Evolutionary conservation across 108 stramenopile species (phyloP).

Genomic region (Fragilariopsis cylindrus): DNA sequence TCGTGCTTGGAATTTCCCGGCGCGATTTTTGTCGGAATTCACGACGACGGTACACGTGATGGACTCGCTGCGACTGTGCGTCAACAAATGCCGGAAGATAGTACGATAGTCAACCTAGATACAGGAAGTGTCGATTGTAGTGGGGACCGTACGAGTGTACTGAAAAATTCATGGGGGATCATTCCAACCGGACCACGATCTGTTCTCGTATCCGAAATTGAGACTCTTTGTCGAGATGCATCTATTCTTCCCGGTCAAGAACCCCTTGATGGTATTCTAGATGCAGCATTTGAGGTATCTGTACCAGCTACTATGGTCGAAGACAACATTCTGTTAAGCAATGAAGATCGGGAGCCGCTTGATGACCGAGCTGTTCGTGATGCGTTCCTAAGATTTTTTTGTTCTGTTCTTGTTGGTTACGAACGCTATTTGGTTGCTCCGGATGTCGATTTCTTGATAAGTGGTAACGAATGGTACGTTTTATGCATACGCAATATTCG

Average conservation of each 20-base stretch:
- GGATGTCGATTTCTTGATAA: slow-evolving; percentile 82
- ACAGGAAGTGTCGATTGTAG: slow-evolving; percentile 72
- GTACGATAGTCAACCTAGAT: slow-evolving; percentile 82
- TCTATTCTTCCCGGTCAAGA: slow-evolving; percentile 83
- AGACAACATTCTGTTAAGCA: slow-evolving; percentile 18
- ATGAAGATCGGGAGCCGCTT: slow-evolving; percentile 49
- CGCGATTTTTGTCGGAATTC: slow-evolving; percentile 85
- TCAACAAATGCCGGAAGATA: slow-evolving; percentile 73
- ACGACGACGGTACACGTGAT: slow-evolving; percentile 63
- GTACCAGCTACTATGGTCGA: slow-evolving; percentile 46
- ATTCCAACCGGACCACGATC: slow-evolving; percentile 71
- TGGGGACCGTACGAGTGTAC: slow-evolving; percentile 51
- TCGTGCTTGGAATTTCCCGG: slow-evolving; percentile 85
- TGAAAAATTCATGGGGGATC: slow-evolving; percentile 72
- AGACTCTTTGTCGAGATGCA: slow-evolving; percentile 79
- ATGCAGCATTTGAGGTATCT: slow-evolving; percentile 46
- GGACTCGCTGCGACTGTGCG: slow-evolving; percentile 74
- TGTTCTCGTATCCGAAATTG: slow-evolving; percentile 72
- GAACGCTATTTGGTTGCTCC: slow-evolving; percentile 83
- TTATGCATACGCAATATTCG: too few relatives aligned
- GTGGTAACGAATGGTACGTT: slow-evolving; percentile 74
- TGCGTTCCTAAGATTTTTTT: slow-evolving; percentile 83
- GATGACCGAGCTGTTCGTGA: slow-evolving; percentile 87
- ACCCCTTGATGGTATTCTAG: slow-evolving; percentile 67
- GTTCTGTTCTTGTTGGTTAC: slow-evolving; percentile 74